phyloP scores from a whole-genome alignment of 2,329 filamentous ascomycete species.

The Fusarium sp. region DNA sequence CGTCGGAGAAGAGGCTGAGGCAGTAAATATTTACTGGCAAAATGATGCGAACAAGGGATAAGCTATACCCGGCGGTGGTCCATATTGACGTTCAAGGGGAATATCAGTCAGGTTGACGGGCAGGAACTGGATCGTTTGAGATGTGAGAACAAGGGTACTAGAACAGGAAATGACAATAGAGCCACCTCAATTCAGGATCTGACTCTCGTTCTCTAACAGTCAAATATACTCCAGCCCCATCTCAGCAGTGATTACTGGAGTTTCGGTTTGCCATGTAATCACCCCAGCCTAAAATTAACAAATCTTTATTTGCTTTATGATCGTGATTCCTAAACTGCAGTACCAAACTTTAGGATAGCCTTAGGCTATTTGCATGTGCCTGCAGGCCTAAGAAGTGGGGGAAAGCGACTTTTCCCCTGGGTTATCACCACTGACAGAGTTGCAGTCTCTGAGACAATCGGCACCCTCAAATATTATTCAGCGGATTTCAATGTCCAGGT shows the following conservation, averaged over 20 bases:
- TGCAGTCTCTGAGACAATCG: not conserved
- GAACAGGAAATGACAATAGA: not conserved
- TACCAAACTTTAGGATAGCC: not conserved
- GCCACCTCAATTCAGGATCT: not conserved
- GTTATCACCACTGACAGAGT: not conserved
- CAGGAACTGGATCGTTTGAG: not conserved
- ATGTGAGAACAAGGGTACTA: not conserved
- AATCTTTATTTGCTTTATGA: not conserved
- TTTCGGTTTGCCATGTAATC: too few relatives aligned
- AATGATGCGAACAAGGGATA: not conserved
- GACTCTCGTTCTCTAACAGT: not conserved
- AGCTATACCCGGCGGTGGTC: not conserved
- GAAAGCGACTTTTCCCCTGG: not conserved
- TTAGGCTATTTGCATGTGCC: not conserved
- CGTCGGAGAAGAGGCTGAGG: not conserved
- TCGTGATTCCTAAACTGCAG: not conserved
- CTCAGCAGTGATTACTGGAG: not conserved
- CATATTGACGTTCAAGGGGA: not conserved
- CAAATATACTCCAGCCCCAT: not conserved
- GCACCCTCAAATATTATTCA: not conserved
- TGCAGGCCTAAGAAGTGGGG: not conserved
- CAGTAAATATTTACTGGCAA: not conserved
- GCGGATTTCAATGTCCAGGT: not conserved
- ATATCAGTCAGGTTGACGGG: not conserved
- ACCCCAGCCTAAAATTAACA: not conserved